Percentiles rank a stretch among this genome's conserved stretches.
phyloP scores from a whole-genome alignment of 176 grass and related monocot species.

The Carex kokanica region DNA sequence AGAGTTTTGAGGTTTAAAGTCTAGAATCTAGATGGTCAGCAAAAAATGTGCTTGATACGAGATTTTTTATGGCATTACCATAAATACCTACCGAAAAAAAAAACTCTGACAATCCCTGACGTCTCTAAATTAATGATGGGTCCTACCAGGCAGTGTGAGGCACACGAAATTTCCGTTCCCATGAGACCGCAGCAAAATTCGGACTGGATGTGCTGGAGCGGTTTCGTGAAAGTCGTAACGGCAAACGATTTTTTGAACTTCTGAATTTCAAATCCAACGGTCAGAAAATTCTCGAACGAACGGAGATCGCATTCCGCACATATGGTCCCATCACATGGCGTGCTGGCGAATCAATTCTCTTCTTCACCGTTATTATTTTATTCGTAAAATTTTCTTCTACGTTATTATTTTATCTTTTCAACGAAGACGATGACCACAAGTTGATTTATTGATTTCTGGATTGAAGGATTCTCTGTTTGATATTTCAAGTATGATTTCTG shows the following conservation, averaged over 20 bases:
- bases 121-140: background rate
- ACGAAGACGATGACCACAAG: background rate
- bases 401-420: background rate
- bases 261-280: conserved; percentile 1
- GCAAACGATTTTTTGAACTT: conserved; percentile 2
- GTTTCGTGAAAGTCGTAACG: conserved; percentile 1
- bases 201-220: background rate
- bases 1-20: background rate
- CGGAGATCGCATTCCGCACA: background rate
- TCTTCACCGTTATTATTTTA: background rate
- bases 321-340: background rate
- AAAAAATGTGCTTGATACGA: background rate
- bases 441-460: background rate
- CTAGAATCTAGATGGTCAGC: background rate
- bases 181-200: background rate
- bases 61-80: background rate
- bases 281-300: background rate
- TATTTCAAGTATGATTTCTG: background rate
- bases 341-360: background rate
- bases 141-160: background rate
- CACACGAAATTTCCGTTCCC: background rate
- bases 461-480: background rate
- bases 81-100: background rate
- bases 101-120: background rate
- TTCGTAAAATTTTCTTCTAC: background rate